Percentiles rank a stretch among this genome's conserved stretches.
Conservation (phyloP, 805 yeast species). For the Ogataea sp. region DNA sequence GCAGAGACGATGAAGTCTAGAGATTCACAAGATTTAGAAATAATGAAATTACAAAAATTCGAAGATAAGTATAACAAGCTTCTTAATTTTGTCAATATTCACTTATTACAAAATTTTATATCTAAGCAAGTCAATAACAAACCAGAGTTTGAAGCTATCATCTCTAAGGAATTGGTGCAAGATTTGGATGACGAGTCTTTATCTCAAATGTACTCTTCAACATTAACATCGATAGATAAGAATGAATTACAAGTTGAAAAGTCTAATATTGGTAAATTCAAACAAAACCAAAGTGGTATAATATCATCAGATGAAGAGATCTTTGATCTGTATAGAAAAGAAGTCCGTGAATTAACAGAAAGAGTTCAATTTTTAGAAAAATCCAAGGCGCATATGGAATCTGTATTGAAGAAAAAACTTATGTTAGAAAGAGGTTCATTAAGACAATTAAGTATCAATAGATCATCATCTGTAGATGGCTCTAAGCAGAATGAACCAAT, state of each 20-base stretch:
- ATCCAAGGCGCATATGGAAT: constrained; percentile 15
- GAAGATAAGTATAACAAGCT: neutral
- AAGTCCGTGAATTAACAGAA: constrained; percentile 16
- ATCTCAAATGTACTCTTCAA: neutral
- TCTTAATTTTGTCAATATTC: too few species aligned
- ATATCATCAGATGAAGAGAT: constrained; percentile 19
- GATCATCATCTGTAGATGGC: constrained; percentile 1
- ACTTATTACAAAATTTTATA: too few species aligned
- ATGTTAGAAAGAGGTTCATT: constrained; percentile 17
- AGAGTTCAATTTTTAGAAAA: constrained; percentile 14
- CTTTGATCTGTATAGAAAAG: constrained; percentile 20
- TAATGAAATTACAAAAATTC: neutral
- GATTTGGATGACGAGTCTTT: neutral
- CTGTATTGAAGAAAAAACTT: constrained; percentile 12
- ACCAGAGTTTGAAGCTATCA: too few species aligned
- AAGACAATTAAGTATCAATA: constrained; percentile 7
- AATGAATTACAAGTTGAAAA: neutral
- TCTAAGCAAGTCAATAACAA: too few species aligned
- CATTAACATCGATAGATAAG: neutral
- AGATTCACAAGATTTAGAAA: neutral
- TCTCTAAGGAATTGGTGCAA: neutral
- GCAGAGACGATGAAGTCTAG: neutral
- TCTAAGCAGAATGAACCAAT: neutral
- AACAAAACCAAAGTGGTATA: constrained; percentile 5
- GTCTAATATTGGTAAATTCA: neutral